Percentiles rank a stretch among this genome's conserved stretches.
These are phyloP conservation scores for Fusarium beomiforme DNA, from an alignment of 2,329 filamentous ascomycete species.

Conservation along the genomic window DNA sequence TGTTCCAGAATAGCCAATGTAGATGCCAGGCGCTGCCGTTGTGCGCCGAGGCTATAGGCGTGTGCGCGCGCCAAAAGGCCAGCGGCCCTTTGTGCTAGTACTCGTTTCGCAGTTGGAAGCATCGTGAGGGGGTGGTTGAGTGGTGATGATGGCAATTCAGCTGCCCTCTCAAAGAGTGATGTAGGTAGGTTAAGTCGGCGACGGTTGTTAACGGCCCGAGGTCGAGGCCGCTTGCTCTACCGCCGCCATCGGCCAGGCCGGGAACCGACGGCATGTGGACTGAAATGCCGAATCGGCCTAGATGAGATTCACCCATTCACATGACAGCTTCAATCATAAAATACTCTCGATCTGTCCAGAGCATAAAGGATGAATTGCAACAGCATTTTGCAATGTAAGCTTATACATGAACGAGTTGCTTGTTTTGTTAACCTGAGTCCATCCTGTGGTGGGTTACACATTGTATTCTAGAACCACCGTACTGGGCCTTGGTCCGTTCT, in stretches of 20 bases:
- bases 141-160: conserved; percentile 24
- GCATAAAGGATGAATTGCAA: background rate
- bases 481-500: background rate
- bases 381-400: background rate
- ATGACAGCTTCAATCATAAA: conserved; percentile 4
- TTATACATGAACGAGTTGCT: background rate
- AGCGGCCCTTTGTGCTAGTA: conserved; percentile 40
- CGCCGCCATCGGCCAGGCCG: conserved; percentile 44
- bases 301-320: conserved; percentile 5
- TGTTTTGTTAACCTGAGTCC: background rate
- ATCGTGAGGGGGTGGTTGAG: conserved; percentile 39
- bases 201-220: conserved; percentile 54
- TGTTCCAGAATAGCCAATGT: conserved; percentile 94
- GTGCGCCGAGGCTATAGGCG: conserved; percentile 42
- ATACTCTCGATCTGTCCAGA: background rate
- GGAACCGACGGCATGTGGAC: conserved; percentile 34
- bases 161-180: conserved; percentile 21
- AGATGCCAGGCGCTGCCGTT: conserved; percentile 71
- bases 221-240: conserved; percentile 37
- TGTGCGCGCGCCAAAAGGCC: conserved; percentile 43
- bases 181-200: conserved; percentile 32
- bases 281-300: conserved; percentile 37
- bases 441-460: background rate
- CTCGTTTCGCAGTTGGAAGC: conserved; percentile 46
- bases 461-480: background rate